Conservation (phyloP, 768 basidiomycete genomes). For the Hydnum rufescens region DNA sequence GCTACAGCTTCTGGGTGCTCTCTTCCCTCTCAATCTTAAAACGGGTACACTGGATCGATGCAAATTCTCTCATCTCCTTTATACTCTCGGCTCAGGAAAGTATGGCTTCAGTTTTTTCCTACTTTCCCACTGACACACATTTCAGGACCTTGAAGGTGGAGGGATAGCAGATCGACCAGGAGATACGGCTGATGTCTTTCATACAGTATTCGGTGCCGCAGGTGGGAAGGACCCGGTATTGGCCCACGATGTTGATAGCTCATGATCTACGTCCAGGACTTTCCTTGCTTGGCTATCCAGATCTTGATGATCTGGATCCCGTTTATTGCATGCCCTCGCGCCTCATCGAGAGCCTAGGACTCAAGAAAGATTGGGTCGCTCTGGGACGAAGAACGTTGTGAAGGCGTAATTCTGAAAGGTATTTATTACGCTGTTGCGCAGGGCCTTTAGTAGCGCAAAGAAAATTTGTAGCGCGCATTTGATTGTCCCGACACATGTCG, state of each 20-base stretch:
- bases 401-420: too few relatives aligned
- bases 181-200: slow-evolving; percentile 93
- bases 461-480: too few relatives aligned
- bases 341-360: slow-evolving; percentile 47
- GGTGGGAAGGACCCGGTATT: slow-evolving; percentile 26
- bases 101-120: slow-evolving; percentile 4
- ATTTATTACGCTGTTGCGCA: too few relatives aligned
- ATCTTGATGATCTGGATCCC: slow-evolving; percentile 71
- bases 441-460: too few relatives aligned
- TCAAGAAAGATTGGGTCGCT: slow-evolving; percentile 46
- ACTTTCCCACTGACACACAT: background rate
- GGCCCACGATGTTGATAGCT: background rate
- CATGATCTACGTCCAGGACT: slow-evolving; percentile 32
- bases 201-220: slow-evolving; percentile 81
- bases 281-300: slow-evolving; percentile 73
- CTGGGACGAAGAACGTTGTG: slow-evolving; percentile 14
- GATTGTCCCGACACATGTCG: too few relatives aligned
- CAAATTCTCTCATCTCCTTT: slow-evolving; percentile 53
- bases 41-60: slow-evolving; percentile 74
- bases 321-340: slow-evolving; percentile 88
- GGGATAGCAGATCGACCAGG: slow-evolving; percentile 90
- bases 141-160: slow-evolving; percentile 69
- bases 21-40: slow-evolving; percentile 72
- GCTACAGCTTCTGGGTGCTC: slow-evolving; percentile 95
- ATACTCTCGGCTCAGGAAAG: slow-evolving; percentile 74